Evolutionary conservation across 2,329 filamentous ascomycete genomes (phyloP), one percentile per base, ranked within the genome.

Genomic region (Dactylonectria estremocensis): DNA sequence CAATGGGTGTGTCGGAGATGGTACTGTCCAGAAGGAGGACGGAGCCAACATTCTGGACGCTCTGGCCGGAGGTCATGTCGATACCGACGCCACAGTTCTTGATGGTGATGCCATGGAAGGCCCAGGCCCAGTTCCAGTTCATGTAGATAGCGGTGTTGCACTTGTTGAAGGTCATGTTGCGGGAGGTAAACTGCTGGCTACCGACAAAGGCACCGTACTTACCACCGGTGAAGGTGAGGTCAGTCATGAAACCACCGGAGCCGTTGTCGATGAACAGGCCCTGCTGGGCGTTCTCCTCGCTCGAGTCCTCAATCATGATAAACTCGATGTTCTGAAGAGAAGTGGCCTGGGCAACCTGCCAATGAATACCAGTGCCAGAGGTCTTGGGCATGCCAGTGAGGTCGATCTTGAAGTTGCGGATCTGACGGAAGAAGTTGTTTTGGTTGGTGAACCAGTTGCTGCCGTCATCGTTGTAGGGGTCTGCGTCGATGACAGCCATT

Each of bases 91-190:
- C 83, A 78, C 92, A 93, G 78, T 92, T 90, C 79, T 94, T 90
- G 81, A 97, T 93, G 52, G 83, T 87, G 43, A 97, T 74, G 40
- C 89, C 92, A 78, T 95, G 94, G 82, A 96, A 89, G 50, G 91
- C 90, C 92, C 93, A 97, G 18, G 90, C 85, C 94, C 94, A 97
- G 83, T 95, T 93, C 94, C 94, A 97, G 85, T 95, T 95, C 90
- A 96, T 92, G 83, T 89, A 94, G 70, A 97, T 90, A 69, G 93
- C 94, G 2, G 93, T 97, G 77, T 93, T 88, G 84, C 93, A 95
- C 80, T 89, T 87, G 79, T 93, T 93, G 87, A 97, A 97, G 40
- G 88, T 92, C 78, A 96, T 77, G 81, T 97, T 96, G 72, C 94
- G 91, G 31, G 91, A 92, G 45, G 93, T 95, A 81, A 95, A 96